phyloP scores from a whole-genome alignment of 805 yeast species.

The Zygotorulaspora sp. region DNA sequence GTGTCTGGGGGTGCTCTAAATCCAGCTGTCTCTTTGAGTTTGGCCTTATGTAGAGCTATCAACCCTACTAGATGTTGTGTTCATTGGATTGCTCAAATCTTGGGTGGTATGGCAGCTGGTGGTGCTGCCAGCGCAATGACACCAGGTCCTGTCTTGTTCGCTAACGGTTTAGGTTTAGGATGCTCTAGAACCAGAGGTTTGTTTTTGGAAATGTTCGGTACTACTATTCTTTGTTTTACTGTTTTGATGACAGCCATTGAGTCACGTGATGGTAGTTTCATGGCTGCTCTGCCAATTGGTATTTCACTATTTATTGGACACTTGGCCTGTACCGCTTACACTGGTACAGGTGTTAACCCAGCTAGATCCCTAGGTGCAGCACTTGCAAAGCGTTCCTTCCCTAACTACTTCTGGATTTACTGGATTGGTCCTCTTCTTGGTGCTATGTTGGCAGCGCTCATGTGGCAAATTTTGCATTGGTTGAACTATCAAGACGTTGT shows the following conservation, averaged over 20 bases:
- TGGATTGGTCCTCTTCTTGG: conserved; percentile 88
- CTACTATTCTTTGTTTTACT: conserved; percentile 65
- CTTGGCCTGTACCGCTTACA: conserved; percentile 72
- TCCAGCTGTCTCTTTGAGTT: conserved; percentile 78
- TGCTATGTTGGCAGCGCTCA: conserved; percentile 55
- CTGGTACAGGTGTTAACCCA: conserved; percentile 91
- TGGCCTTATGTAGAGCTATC: conserved; percentile 68
- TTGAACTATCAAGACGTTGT: conserved; percentile 46
- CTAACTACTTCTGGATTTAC: conserved; percentile 84
- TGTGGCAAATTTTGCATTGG: conserved; percentile 62
- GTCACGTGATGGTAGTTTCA: conserved; percentile 65
- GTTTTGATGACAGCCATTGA: conserved; percentile 83
- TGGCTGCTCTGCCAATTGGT: conserved; percentile 84
- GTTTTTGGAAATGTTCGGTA: conserved; percentile 78
- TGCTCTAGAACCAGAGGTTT: conserved; percentile 69
- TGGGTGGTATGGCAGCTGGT: conserved; percentile 90
- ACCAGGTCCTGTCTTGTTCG: conserved; percentile 70
- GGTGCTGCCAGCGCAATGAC: conserved; percentile 84
- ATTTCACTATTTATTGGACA: conserved; percentile 76
- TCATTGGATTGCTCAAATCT: conserved; percentile 62
- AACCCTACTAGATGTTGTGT: conserved; percentile 66
- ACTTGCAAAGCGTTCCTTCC: conserved; percentile 68
- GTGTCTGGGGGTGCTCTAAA: conserved; percentile 87
- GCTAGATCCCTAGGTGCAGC: conserved; percentile 86
- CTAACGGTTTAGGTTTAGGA: conserved; percentile 69